These are phyloP conservation scores for Macrophomina phaseolina DNA, from an alignment of 2,329 filamentous ascomycete genomes.

Conservation along the genomic window DNA sequence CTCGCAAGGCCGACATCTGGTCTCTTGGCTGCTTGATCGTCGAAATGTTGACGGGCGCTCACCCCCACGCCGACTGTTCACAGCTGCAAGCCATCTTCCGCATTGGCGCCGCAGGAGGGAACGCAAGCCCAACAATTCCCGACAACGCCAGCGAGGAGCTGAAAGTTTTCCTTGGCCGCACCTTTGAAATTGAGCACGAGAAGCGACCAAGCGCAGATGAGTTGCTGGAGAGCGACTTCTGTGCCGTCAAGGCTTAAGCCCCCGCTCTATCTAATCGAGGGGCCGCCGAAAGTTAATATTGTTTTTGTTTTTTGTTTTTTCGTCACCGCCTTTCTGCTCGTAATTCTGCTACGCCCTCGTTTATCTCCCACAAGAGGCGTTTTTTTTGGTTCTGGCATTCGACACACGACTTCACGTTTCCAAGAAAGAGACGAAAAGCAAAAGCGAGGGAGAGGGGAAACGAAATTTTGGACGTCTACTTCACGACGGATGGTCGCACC, in stretches of 20 bases:
- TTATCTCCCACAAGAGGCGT: slow-evolving; percentile 9
- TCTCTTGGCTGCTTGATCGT: slow-evolving; percentile 95
- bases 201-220: slow-evolving; percentile 91
- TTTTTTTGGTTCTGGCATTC: slow-evolving; percentile 15
- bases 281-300: slow-evolving; percentile 15
- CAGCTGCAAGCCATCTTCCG: slow-evolving; percentile 99
- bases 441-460: slow-evolving; percentile 1
- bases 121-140: slow-evolving; percentile 86
- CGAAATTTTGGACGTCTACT: slow-evolving; percentile 11
- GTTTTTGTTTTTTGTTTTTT: slow-evolving; percentile 7
- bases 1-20: slow-evolving; percentile 98
- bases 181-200: slow-evolving; percentile 95
- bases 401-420: slow-evolving; percentile 20
- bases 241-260: slow-evolving; percentile 69
- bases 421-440: slow-evolving; percentile 24
- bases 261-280: background rate
- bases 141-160: slow-evolving; percentile 86
- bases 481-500: slow-evolving; percentile 20
- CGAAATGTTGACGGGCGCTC: slow-evolving; percentile 97
- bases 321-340: slow-evolving; percentile 1
- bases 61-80: slow-evolving; percentile 95
- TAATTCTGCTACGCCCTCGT: slow-evolving; percentile 14
- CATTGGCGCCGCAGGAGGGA: slow-evolving; percentile 76
- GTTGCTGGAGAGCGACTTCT: slow-evolving; percentile 80
- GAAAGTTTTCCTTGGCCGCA: slow-evolving; percentile 80